Base-by-base conservation (phyloP, 202 grass and related monocot genomes). In the Eragrostis tef region DNA sequence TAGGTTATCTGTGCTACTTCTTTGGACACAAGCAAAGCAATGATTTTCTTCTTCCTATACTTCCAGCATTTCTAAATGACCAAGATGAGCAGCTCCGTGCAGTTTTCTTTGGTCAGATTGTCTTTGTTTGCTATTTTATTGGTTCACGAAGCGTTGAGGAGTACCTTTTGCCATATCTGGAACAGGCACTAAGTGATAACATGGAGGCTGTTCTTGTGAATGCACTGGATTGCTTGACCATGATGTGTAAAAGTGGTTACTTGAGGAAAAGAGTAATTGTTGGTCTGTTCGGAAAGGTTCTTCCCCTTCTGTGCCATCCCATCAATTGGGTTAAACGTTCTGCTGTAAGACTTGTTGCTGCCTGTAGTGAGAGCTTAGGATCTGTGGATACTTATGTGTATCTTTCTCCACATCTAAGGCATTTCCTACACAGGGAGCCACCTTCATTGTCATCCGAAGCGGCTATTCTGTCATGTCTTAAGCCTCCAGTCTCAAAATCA, bases 31-130 rank as follows among this genome's bases (percentile, higher is more conserved):
- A 83, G 85, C 96, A 98, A 81, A 93, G 88, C 71, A 98, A 98
- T 31, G 96, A 98, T 77, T 98, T 98, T 80, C 84, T 98, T 87
- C 89, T 98, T 64, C 92, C 96, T 64, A 98, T 98, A 78, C 90
- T 98, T 61, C 96, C 90, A 31, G 92, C 90, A 72, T 95, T 98
- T 91, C 89, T 98, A 62, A 98, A 98, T 91, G 96, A 98, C 80
- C 75, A 81, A 20, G 90, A 98, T 81, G 88, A 91, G 71, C 96
- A 98, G 68, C 89, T 98, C 68, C 86, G 92, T 70, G 89, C 90
- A 81, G 90, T 88, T 89, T 98, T 95, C 83, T 98, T 88, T 73
- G 83, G 81, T 71, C 92, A 95, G 52, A 93, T 98, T 63, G 89
- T 93, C 67, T 91, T 86, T 73, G 96, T 98, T 76, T 95, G 90